Base-by-base conservation (phyloP, 768 basidiomycete genomes). In the Mycena albidolilacea region DNA sequence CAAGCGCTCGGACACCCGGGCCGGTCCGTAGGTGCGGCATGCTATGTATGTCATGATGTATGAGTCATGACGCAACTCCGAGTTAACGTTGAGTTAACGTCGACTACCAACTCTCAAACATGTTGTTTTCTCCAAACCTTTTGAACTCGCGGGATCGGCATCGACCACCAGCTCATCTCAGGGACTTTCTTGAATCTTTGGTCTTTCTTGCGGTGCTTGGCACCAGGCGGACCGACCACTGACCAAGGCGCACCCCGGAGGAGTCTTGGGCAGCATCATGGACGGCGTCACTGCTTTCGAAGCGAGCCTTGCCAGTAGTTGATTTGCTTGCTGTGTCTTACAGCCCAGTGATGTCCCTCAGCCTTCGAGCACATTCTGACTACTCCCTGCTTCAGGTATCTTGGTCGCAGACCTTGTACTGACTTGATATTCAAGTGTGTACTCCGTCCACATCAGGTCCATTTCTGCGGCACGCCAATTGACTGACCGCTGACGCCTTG, bases 301-400 rank as follows among this genome's bases (percentile, higher is more conserved):
- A 77, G 90, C 87, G 37, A 87, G 81, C 69, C 78, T 91, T 60
- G 84, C 83, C 15, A 81, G 90, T 90, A 63, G 59, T 84, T 71
- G 57, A 50, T 17, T 48, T 41, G 14, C 30, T 23, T 41, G n/a
- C 6, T 41, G 17, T 73, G 30, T 23, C 15, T 39, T 44, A 11
- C 19, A 62, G n/a, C 11, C 55, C 70, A 11, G 70, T 64, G 4
- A 64, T 14, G 8, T 63, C 41, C 12, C 43, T 69, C 72, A 91
- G 89, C 85, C 7, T 79, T 92, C 65, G 91, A 92, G 79, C 82
- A 84, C 39, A 90, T 91, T 61, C 75, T 93, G 68, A 91, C 91
- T 0, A 92, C 90, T 0, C 91, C 1, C 77, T 92, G 44, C 91
- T 90, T 41, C n/a, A n/a, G n/a, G n/a, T 90, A 39, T 38, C 44